Conservation (phyloP, 2,329 filamentous ascomycete species). For the Trichoderma guizhouense region DNA sequence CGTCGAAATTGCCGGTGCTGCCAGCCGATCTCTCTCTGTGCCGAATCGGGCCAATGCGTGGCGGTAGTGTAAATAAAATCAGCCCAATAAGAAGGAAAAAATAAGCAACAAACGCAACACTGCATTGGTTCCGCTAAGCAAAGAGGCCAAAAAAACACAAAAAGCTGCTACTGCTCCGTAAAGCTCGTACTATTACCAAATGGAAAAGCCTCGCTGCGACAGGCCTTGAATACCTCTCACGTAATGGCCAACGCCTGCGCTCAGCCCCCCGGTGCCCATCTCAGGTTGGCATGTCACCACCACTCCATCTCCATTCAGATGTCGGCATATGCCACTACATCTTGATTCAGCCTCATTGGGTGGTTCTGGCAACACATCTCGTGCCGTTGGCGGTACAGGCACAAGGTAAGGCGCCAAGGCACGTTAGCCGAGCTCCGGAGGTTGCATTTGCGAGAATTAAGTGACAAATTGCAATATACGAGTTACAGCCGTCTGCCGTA, state of each 20-base stretch:
- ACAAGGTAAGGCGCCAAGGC: not conserved
- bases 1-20: not conserved
- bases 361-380: slow-evolving; percentile 1
- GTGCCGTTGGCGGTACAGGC: not conserved
- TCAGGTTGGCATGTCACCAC: slow-evolving; percentile 10
- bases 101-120: not conserved
- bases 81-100: not conserved
- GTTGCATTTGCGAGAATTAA: slow-evolving; percentile 9
- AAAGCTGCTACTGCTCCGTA: not conserved
- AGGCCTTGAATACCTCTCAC: slow-evolving; percentile 19
- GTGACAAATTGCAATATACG: not conserved
- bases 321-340: not conserved
- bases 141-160: not conserved
- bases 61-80: not conserved
- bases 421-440: not conserved
- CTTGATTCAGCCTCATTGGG: slow-evolving; percentile 13
- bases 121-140: not conserved
- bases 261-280: not conserved
- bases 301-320: not conserved
- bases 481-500: not conserved
- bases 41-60: not conserved
- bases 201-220: slow-evolving; percentile 13
- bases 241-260: slow-evolving; percentile 15
- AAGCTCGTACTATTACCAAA: slow-evolving; percentile 17
- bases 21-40: not conserved